A percentile compares a stretch with the other conserved stretches of the same genome.
Evolutionary conservation across 1,284 basidiomycete genomes (phyloP).

Genomic region (Leccinum fallax): DNA sequence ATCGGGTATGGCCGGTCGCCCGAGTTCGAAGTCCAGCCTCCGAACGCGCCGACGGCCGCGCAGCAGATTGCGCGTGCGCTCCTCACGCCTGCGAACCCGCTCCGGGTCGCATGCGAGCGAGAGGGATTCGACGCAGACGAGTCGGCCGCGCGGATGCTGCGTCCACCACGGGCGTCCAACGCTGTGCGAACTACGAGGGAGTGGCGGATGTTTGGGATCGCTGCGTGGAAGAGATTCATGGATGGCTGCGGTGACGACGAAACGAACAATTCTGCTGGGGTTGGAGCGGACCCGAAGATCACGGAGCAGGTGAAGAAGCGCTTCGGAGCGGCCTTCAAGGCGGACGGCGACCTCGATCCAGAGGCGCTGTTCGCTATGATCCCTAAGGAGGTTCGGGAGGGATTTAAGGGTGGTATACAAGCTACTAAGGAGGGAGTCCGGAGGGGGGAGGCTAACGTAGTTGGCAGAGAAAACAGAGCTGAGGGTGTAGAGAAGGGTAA

Average conservation of each 20-base stretch:
- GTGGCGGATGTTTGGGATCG: slow-evolving; percentile 21
- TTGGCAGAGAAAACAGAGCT: slow-evolving; percentile 1
- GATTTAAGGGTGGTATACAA: slow-evolving; percentile 3
- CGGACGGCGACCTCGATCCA: slow-evolving; percentile 8
- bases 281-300: slow-evolving; percentile 24
- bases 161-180: slow-evolving; percentile 10
- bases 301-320: slow-evolving; percentile 13
- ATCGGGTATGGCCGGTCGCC: slow-evolving; percentile 67
- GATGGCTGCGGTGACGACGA: slow-evolving; percentile 13
- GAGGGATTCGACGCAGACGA: slow-evolving; percentile 30
- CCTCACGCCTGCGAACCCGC: slow-evolving; percentile 31
- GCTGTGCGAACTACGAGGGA: slow-evolving; percentile 10
- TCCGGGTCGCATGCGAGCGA: slow-evolving; percentile 26
- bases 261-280: slow-evolving; percentile 13
- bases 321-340: slow-evolving; percentile 10
- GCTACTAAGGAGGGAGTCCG: slow-evolving; percentile 3
- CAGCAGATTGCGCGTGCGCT: slow-evolving; percentile 66
- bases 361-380: slow-evolving; percentile 9
- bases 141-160: slow-evolving; percentile 19
- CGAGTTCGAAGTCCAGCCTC: slow-evolving; percentile 63
- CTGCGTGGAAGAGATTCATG: slow-evolving; percentile 23
- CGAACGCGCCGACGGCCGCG: slow-evolving; percentile 52
- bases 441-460: background rate
- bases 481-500: slow-evolving; percentile 8
- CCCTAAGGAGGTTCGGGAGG: slow-evolving; percentile 9